phyloP scores from a whole-genome alignment of 2,329 filamentous ascomycete species.

The Teratosphaeria zuluensis region DNA sequence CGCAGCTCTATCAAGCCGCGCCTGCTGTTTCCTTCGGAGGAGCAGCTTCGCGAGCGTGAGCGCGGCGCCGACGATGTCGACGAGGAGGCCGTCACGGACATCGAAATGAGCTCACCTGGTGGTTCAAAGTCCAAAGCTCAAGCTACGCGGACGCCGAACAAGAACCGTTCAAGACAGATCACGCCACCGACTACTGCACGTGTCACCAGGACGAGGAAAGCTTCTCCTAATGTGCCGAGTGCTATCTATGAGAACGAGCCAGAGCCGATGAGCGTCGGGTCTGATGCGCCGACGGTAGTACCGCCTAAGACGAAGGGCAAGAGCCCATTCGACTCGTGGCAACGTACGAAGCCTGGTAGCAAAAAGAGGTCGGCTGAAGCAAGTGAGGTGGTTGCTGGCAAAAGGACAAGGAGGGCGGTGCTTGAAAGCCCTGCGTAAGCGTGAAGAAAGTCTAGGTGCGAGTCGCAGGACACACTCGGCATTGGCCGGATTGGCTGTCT shows the following conservation, averaged over 20 bases:
- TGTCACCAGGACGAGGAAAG: constrained; percentile 48
- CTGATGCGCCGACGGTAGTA: constrained; percentile 1
- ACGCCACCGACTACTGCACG: constrained; percentile 56
- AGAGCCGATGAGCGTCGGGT: constrained; percentile 4
- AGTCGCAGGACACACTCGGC: neutral
- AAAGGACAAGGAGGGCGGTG: constrained; percentile 7
- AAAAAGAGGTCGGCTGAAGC: constrained; percentile 2
- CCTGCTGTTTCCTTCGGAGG: constrained; percentile 55
- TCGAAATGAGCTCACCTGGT: constrained; percentile 26
- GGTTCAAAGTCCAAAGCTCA: constrained; percentile 1
- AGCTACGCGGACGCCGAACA: constrained; percentile 29
- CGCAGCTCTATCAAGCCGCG: constrained; percentile 63
- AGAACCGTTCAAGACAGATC: constrained; percentile 36
- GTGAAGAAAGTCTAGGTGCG: neutral
- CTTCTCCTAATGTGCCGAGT: constrained; percentile 12
- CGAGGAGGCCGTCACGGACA: constrained; percentile 46
- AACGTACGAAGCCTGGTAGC: constrained; percentile 45
- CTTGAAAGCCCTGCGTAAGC: constrained; percentile 2
- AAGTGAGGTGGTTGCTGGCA: constrained; percentile 3
- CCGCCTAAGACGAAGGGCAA: constrained; percentile 6
- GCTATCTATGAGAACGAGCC: constrained; percentile 7
- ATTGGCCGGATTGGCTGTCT: neutral
- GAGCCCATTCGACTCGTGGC: constrained; percentile 61
- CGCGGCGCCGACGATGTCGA: constrained; percentile 47
- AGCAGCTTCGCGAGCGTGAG: constrained; percentile 34